These are phyloP conservation scores for Naganishia albida DNA, from an alignment of 1,284 basidiomycete genomes.

Conservation along the genomic window DNA sequence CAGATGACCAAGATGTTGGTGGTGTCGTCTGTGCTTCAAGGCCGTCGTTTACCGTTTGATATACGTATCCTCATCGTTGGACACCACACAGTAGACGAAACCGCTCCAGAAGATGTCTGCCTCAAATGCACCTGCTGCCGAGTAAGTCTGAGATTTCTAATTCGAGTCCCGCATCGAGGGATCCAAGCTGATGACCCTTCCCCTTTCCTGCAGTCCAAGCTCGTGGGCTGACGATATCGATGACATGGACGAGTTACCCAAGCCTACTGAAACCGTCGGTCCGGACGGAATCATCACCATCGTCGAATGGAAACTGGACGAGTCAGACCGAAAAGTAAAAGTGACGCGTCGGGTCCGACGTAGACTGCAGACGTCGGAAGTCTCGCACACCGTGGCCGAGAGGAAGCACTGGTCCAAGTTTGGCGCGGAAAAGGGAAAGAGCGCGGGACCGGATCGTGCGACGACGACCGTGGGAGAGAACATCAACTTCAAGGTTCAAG, in stretches of 20 bases:
- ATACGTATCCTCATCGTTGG: no score
- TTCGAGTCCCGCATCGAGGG: not conserved
- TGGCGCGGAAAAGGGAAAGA: conserved; percentile 84
- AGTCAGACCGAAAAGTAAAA: conserved; percentile 94
- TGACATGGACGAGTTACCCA: conserved; percentile 38
- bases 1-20: not conserved
- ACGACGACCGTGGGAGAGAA: conserved; percentile 97
- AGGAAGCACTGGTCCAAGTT: conserved; percentile 94
- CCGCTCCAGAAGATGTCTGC: conserved; percentile 12
- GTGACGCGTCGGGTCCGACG: conserved; percentile 85
- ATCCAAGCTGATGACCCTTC: not conserved
- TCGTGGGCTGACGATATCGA: conserved; percentile 25
- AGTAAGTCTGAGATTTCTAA: conserved; percentile 1
- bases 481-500: conserved; percentile 77
- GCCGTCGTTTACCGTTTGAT: not conserved
- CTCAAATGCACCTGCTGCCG: conserved; percentile 21
- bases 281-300: conserved; percentile 86
- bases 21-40: not conserved
- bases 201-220: conserved; percentile 1
- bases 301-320: conserved; percentile 80
- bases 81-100: not conserved
- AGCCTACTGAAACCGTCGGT: conserved; percentile 67
- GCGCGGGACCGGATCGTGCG: conserved; percentile 84
- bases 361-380: conserved; percentile 72
- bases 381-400: conserved; percentile 90